phyloP scores from a whole-genome alignment of 768 basidiomycete species.

The Pleurotus citrinopileatus region DNA sequence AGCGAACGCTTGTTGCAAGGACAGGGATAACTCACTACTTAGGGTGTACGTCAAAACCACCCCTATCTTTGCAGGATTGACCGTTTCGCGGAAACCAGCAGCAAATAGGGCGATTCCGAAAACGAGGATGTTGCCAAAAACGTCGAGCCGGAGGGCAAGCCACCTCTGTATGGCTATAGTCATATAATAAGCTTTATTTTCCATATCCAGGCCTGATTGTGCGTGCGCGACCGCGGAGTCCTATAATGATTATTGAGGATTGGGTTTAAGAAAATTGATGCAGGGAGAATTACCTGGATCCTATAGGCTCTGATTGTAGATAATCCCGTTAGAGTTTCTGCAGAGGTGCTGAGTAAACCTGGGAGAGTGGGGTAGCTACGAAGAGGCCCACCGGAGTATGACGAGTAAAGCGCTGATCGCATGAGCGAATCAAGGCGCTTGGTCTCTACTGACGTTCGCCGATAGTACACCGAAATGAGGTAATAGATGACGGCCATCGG shows the following conservation, averaged over 20 bases:
- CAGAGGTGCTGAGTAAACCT: not conserved
- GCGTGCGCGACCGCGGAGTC: conserved; percentile 47
- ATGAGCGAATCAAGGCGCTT: conserved; percentile 64
- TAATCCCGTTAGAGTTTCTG: conserved; percentile 62
- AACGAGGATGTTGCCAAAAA: conserved; percentile 65
- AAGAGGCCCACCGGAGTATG: conserved; percentile 49
- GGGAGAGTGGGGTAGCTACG: not conserved
- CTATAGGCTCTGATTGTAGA: conserved; percentile 62
- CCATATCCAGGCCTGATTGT: conserved; percentile 51
- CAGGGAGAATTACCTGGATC: conserved; percentile 38
- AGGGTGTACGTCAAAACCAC: conserved; percentile 58
- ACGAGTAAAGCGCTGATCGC: conserved; percentile 54
- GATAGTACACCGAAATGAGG: conserved; percentile 51
- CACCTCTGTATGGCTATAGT: conserved; percentile 64
- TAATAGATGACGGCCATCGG: conserved; percentile 54
- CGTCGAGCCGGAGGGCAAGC: conserved; percentile 61
- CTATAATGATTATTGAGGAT: conserved; percentile 23
- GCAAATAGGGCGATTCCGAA: conserved; percentile 72
- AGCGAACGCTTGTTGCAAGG: not conserved
- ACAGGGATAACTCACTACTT: conserved; percentile 35
- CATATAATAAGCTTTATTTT: conserved; percentile 65
- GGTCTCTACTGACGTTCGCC: conserved; percentile 59
- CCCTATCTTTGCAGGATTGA: conserved; percentile 60
- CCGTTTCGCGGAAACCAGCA: conserved; percentile 51
- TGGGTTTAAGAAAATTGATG: not conserved